A percentile compares a stretch with the other conserved stretches of the same genome.
Conservation (phyloP, 495 filamentous ascomycete genomes). For the Viridothelium virens region DNA sequence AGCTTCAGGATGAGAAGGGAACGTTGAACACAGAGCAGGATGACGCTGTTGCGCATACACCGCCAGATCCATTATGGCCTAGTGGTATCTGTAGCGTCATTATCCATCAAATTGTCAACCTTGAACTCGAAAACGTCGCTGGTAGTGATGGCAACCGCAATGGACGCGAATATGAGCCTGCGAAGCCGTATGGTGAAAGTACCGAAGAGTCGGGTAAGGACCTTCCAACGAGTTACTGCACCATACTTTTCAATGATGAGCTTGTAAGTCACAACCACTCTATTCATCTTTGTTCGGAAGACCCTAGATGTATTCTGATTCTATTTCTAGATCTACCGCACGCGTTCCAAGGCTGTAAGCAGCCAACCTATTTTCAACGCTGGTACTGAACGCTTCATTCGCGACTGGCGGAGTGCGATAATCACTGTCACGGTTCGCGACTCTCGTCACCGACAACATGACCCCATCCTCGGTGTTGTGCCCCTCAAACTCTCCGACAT, state of each 20-base stretch:
- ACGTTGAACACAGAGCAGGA: slow-evolving; percentile 65
- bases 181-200: slow-evolving; percentile 73
- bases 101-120: slow-evolving; percentile 89
- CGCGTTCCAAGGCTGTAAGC: slow-evolving; percentile 80
- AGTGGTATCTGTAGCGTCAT: slow-evolving; percentile 76
- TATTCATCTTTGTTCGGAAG: not conserved
- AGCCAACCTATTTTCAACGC: slow-evolving; percentile 95
- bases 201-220: slow-evolving; percentile 71
- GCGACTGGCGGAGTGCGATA: slow-evolving; percentile 83
- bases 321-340: slow-evolving; percentile 61
- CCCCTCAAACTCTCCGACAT: slow-evolving; percentile 80
- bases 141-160: slow-evolving; percentile 62
- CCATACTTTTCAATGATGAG: slow-evolving; percentile 81
- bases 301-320: slow-evolving; percentile 1
- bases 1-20: slow-evolving; percentile 85
- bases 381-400: slow-evolving; percentile 87
- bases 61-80: slow-evolving; percentile 89
- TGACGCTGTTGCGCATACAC: slow-evolving; percentile 79
- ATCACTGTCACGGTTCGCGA: slow-evolving; percentile 84
- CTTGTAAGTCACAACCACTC: slow-evolving; percentile 42
- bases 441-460: slow-evolving; percentile 79
- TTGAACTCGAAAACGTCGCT: slow-evolving; percentile 76
- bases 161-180: slow-evolving; percentile 82
- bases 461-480: slow-evolving; percentile 87
- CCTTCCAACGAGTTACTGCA: slow-evolving; percentile 85